These are phyloP conservation scores for Colletotrichum endophyticum DNA, from an alignment of 2,329 filamentous ascomycete species.

Conservation along the genomic window DNA sequence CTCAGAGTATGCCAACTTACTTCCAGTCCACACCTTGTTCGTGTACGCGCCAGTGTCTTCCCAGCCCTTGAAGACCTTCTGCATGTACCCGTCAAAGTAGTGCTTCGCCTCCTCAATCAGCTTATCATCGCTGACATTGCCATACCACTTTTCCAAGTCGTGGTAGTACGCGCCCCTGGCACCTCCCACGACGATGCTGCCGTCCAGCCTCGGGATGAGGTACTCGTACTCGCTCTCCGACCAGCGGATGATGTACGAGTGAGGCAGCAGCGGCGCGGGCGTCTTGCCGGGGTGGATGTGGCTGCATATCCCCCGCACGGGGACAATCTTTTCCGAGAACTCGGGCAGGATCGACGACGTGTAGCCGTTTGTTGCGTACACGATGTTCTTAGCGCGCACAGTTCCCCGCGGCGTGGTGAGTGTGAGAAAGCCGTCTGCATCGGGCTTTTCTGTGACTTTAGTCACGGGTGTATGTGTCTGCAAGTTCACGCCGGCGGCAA, in stretches of 20 bases:
- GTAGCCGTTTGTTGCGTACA: constrained; percentile 34
- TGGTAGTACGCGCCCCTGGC: constrained; percentile 35
- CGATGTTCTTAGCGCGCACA: constrained; percentile 23
- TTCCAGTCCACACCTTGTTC: constrained; percentile 47
- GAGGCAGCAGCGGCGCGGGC: constrained; percentile 41
- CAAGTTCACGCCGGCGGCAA: constrained; percentile 28
- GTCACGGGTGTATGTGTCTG: constrained; percentile 23
- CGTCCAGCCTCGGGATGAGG: constrained; percentile 61
- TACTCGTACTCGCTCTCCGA: constrained; percentile 66
- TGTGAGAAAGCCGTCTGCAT: neutral
- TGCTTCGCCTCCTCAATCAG: constrained; percentile 40
- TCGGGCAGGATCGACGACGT: constrained; percentile 26
- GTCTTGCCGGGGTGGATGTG: constrained; percentile 29
- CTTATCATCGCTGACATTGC: constrained; percentile 45
- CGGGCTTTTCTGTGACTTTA: neutral
- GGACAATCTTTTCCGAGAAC: constrained; percentile 25
- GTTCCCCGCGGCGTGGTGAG: constrained; percentile 25
- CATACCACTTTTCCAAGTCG: constrained; percentile 41
- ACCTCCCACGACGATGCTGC: constrained; percentile 49
- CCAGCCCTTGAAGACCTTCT: constrained; percentile 49
- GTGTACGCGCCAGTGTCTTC: constrained; percentile 41
- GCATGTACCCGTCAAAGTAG: constrained; percentile 53
- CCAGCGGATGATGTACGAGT: constrained; percentile 68
- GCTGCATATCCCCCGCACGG: constrained; percentile 35
- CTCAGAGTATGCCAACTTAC: constrained; percentile 18